phyloP scores from a whole-genome alignment of 2,329 filamentous ascomycete genomes.

The Dothiorella sarmentorum region DNA sequence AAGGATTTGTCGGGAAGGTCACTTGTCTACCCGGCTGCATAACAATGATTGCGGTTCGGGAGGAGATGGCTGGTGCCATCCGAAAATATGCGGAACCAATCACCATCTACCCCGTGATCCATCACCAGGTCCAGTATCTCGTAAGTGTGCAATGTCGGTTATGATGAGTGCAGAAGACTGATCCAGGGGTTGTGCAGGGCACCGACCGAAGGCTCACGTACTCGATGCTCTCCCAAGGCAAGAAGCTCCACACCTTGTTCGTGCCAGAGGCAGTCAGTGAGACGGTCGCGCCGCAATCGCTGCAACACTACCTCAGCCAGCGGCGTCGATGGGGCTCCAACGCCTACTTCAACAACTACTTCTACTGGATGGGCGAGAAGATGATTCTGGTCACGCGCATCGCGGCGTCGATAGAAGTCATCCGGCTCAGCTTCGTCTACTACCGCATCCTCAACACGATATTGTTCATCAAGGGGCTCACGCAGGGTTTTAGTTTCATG shows the following conservation, averaged over 20 bases:
- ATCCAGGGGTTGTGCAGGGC: conserved; percentile 7
- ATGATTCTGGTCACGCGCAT: conserved; percentile 32
- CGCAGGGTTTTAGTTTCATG: conserved; percentile 21
- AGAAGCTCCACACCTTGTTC: conserved; percentile 28
- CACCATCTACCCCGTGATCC: conserved; percentile 23
- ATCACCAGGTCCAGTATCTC: conserved; percentile 26
- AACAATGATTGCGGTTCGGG: conserved; percentile 26
- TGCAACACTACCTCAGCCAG: conserved; percentile 36
- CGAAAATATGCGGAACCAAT: conserved; percentile 25
- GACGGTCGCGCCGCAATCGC: conserved; percentile 33
- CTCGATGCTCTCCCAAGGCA: conserved; percentile 24
- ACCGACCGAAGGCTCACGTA: conserved; percentile 26
- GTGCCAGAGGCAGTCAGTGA: conserved; percentile 35
- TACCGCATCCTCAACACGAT: conserved; percentile 34
- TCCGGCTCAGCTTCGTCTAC: conserved; percentile 33
- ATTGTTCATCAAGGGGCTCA: conserved; percentile 28
- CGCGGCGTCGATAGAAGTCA: conserved; percentile 30
- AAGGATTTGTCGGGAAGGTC: conserved; percentile 24
- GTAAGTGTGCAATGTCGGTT: background rate
- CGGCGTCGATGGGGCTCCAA: conserved; percentile 36
- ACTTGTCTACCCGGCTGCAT: conserved; percentile 26
- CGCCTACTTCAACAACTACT: conserved; percentile 39
- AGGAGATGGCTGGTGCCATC: conserved; percentile 25
- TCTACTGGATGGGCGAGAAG: conserved; percentile 31
- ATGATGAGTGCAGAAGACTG: background rate